phyloP scores from a whole-genome alignment of 2,329 filamentous ascomycete species.

The Talaromyces sp. region DNA sequence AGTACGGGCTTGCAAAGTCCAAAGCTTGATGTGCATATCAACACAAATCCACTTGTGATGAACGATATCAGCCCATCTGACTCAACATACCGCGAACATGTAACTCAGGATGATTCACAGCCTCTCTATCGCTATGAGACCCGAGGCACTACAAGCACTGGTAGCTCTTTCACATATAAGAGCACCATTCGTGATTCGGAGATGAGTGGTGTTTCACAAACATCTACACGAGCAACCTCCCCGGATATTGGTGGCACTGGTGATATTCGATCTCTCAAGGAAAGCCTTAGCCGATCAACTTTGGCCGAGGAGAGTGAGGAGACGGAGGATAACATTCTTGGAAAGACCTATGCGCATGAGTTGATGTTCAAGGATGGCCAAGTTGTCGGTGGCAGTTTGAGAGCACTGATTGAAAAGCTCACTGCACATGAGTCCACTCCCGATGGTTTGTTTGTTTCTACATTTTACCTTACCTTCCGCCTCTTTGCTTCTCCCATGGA shows the following conservation, averaged over 20 bases:
- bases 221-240: slow-evolving; percentile 82
- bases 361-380: slow-evolving; percentile 92
- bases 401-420: slow-evolving; percentile 86
- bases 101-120: slow-evolving; percentile 27
- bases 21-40: slow-evolving; percentile 23
- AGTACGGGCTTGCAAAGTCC: slow-evolving; percentile 33
- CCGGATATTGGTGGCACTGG: slow-evolving; percentile 59
- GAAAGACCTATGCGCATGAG: slow-evolving; percentile 86
- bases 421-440: slow-evolving; percentile 91
- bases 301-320: slow-evolving; percentile 73
- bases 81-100: slow-evolving; percentile 33
- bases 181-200: slow-evolving; percentile 72
- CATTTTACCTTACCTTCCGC: slow-evolving; percentile 94
- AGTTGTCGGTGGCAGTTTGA: slow-evolving; percentile 84
- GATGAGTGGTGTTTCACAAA: slow-evolving; percentile 70
- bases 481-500: slow-evolving; percentile 78
- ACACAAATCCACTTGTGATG: slow-evolving; percentile 23
- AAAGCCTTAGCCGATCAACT: slow-evolving; percentile 61
- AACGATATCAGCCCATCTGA: slow-evolving; percentile 24
- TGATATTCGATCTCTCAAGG: slow-evolving; percentile 61
- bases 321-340: slow-evolving; percentile 76
- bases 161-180: slow-evolving; percentile 71
- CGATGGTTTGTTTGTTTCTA: slow-evolving; percentile 83
- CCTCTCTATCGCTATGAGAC: slow-evolving; percentile 54
- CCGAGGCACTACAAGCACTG: slow-evolving; percentile 68